These are phyloP conservation scores for Trifolium pratense DNA, from an alignment of 306 rosid genomes.

Conservation along the genomic window DNA sequence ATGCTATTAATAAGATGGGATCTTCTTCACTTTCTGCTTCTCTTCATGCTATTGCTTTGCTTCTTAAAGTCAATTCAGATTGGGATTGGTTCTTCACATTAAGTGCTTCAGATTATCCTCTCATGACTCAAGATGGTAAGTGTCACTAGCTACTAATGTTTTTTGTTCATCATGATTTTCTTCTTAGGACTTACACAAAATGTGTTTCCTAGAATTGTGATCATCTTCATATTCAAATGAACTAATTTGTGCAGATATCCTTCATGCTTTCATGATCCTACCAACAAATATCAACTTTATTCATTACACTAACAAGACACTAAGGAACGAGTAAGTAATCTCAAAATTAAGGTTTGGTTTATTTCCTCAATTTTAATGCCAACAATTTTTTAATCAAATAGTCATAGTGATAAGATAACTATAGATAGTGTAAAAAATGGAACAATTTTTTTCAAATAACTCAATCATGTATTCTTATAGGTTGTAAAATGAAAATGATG, in stretches of 20 bases:
- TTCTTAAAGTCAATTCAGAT: constrained; percentile 61
- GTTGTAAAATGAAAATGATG: constrained; percentile 26
- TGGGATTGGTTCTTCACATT: constrained; percentile 83
- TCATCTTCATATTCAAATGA: constrained; percentile 10
- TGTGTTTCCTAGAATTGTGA: neutral
- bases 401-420: constrained; percentile 8
- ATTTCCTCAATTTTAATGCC: constrained; percentile 29
- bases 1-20: constrained; percentile 65
- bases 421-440: neutral
- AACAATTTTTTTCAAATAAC: constrained; percentile 13
- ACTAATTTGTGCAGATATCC: constrained; percentile 61
- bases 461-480: constrained; percentile 19
- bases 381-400: neutral
- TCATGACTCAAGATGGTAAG: constrained; percentile 75
- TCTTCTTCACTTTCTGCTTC: constrained; percentile 71
- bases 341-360: constrained; percentile 20
- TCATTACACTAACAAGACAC: constrained; percentile 60
- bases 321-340: constrained; percentile 62
- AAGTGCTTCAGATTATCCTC: constrained; percentile 76
- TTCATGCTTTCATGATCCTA: constrained; percentile 63
- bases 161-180: constrained; percentile 27
- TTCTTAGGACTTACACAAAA: neutral
- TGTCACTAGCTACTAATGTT: no score
- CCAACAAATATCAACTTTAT: constrained; percentile 69
- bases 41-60: constrained; percentile 74